Base-by-base conservation (phyloP, 176 grass and related monocot genomes). In the Puya raimondii region DNA sequence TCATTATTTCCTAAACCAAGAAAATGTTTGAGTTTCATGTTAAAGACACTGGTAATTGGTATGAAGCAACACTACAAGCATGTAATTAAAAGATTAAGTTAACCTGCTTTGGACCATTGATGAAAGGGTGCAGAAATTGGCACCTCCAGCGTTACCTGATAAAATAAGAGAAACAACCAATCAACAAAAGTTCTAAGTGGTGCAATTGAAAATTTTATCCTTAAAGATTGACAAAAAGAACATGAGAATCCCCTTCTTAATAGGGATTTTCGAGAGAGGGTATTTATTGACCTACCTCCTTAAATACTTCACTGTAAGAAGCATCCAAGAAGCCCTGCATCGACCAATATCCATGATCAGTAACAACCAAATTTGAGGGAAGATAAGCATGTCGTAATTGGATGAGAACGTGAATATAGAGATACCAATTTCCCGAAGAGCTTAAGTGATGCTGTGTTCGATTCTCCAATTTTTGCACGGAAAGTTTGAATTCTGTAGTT, bases 371-470 rank as follows among this genome's bases (percentile, higher is more conserved):
- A 64, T 49, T 48, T 42, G 33, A 42, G 33, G 33, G 33, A 42
- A 42, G 33, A 42, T 7, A 33, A 5, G 29, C 29, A 42, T 42
- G 33, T 42, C 4, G 33, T 42, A 42, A 42, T 8, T 42, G 6
- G 33, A 42, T 0, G 33, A 42, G 33, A 42, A 42, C 33, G 6
- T 42, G 33, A 42, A 42, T 42, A 42, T 42, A 42, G 23, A 64
- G 65, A 70, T 61, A 93, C 94, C 86, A 99, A 71, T 84, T 90
- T 97, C 25, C 74, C 81, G 49, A 97, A 97, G 47, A 92, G 84
- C 18, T 88, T 84, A 68, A 92, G 78, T 0, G 94, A 99, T 87
- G 89, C 72, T 0, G 12, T 73, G 53, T 99, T 97, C 56, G 89
- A 90, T 70, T 90, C 86, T 48, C 84, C 84, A 78, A 99, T 93